A percentile compares a stretch with the other conserved stretches of the same genome.
Evolutionary conservation across 208 protist genomes (phyloP).

Genomic region (Crithidia bombi): DNA sequence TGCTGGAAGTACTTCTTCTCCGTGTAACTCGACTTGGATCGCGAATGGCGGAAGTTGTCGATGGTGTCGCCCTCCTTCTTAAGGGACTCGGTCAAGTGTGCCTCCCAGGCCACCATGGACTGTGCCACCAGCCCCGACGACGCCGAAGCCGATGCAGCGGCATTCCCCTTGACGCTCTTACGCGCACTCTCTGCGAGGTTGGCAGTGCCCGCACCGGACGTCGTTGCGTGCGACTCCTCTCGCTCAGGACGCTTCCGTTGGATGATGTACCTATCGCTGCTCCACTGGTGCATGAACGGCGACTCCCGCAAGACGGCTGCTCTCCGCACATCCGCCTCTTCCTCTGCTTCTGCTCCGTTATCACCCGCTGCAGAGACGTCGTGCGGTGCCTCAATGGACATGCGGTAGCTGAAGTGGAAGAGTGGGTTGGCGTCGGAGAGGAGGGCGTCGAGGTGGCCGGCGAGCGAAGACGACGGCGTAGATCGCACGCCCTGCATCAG

Average conservation of each 20-base stretch:
- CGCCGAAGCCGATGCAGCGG: constrained; percentile 29
- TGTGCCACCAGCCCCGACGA: constrained; percentile 63
- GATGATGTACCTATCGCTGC: not conserved
- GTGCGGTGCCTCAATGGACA: constrained; percentile 6
- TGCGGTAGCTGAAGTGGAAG: constrained; percentile 31
- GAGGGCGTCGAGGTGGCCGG: constrained; percentile 28
- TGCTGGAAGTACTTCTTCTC: constrained; percentile 68
- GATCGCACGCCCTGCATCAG: constrained; percentile 21
- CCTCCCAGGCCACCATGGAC: constrained; percentile 68
- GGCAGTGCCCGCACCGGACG: not conserved
- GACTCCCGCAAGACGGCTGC: constrained; percentile 5
- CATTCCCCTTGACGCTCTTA: constrained; percentile 29
- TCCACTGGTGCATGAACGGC: constrained; percentile 24
- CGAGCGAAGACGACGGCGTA: constrained; percentile 1
- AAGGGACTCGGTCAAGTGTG: constrained; percentile 53
- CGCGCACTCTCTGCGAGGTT: constrained; percentile 7
- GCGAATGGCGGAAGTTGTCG: constrained; percentile 63
- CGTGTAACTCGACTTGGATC: constrained; percentile 61
- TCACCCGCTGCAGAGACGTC: not conserved
- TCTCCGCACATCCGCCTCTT: not conserved
- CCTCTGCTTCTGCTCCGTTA: not conserved
- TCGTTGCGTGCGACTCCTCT: not conserved
- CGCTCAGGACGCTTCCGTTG: constrained; percentile 6
- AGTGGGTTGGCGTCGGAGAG: constrained; percentile 26
- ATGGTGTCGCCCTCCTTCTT: constrained; percentile 72